Evolutionary conservation across 352 stramenopile species (phyloP).

Genomic region (Salisapilia sapeloensis): DNA sequence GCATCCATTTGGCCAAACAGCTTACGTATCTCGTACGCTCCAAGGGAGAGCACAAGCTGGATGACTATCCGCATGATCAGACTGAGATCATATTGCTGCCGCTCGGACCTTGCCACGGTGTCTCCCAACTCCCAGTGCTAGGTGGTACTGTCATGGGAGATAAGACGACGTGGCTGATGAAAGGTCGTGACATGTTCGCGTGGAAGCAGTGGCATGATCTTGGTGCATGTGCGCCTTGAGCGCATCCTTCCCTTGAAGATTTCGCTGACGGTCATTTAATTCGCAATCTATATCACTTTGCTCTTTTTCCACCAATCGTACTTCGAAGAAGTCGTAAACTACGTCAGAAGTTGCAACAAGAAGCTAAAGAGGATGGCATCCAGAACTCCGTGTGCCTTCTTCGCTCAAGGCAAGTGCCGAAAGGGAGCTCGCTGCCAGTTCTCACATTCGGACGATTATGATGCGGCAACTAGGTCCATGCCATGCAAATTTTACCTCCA

Average conservation of each 20-base stretch:
- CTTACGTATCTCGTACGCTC: constrained; percentile 10
- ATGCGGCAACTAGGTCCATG: constrained; percentile 15
- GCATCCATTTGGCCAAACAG: constrained; percentile 16
- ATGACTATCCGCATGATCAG: constrained; percentile 10
- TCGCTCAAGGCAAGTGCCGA: constrained; percentile 47
- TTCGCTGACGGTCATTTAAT: no score
- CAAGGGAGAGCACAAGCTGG: constrained; percentile 8
- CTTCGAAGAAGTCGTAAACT: no score
- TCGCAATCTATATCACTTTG: no score
- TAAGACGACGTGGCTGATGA: constrained; percentile 17
- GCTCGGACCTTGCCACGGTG: constrained; percentile 11
- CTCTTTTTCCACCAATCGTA: no score
- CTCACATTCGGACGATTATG: constrained; percentile 24
- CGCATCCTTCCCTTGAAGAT: no score
- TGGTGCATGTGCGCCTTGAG: no score
- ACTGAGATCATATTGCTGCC: constrained; percentile 16
- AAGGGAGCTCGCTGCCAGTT: constrained; percentile 49
- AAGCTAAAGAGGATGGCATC: no score
- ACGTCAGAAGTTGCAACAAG: no score
- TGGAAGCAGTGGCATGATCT: no score
- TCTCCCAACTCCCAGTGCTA: constrained; percentile 20
- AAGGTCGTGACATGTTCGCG: constrained; percentile 22
- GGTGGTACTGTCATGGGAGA: constrained; percentile 17
- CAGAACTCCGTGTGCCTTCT: constrained; percentile 38
- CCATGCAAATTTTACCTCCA: constrained; percentile 64